phyloP scores from a whole-genome alignment of 2,329 filamentous ascomycete genomes.

The Epicoccum nigrum region DNA sequence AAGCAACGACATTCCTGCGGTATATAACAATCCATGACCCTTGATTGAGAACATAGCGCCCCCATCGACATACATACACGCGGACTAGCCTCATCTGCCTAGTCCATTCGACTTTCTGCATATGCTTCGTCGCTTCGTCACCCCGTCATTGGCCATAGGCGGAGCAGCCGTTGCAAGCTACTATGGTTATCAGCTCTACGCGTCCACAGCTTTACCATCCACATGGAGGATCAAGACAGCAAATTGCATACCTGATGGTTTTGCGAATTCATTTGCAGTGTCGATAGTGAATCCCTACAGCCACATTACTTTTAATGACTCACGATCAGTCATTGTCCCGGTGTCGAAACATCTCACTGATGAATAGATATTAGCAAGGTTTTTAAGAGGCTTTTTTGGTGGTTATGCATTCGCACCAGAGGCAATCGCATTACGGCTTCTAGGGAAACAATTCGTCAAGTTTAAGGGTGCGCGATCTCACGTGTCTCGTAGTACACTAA shows the following conservation, averaged over 20 bases:
- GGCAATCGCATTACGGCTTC: not conserved
- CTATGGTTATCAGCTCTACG: no score
- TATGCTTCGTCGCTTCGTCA: no score
- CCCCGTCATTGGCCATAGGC: no score
- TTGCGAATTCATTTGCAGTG: not conserved
- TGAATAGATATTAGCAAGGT: slow-evolving; percentile 4
- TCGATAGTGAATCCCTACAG: not conserved
- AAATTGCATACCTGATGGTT: not conserved
- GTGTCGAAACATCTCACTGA: not conserved
- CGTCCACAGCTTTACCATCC: not conserved
- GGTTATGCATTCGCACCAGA: slow-evolving; percentile 3
- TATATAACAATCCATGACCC: no score
- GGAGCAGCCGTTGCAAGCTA: no score
- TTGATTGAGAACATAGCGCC: no score
- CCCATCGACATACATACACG: no score
- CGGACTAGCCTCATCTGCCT: no score
- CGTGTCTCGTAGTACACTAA: not conserved
- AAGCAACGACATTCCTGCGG: no score
- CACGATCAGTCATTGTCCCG: not conserved
- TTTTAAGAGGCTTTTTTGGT: not conserved
- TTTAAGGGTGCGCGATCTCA: not conserved
- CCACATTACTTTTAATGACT: not conserved
- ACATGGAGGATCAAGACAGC: not conserved
- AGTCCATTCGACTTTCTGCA: no score
- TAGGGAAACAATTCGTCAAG: not conserved